A percentile compares a stretch with the other conserved stretches of the same genome.
These are phyloP conservation scores for Epichloe baconii DNA, from an alignment of 2,329 filamentous ascomycete species.

Conservation along the genomic window DNA sequence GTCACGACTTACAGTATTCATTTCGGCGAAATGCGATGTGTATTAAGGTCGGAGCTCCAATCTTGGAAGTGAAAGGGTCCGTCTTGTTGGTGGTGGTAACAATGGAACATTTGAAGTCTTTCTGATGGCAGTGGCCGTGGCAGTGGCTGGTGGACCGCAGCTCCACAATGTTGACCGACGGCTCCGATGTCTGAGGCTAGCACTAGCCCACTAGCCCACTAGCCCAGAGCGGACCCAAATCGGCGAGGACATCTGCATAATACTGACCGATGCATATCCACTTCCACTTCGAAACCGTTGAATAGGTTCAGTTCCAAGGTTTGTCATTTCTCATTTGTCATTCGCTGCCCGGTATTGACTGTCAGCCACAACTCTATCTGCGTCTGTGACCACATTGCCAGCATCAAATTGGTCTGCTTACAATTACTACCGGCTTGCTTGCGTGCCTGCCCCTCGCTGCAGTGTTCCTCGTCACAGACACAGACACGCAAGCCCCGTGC, in stretches of 20 bases:
- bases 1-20: slow-evolving; percentile 40
- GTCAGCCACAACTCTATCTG: background rate
- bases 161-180: background rate
- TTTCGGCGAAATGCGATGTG: slow-evolving; percentile 13
- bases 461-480: background rate
- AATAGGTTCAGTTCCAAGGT: background rate
- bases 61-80: background rate
- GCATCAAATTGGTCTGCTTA: background rate
- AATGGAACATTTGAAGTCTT: background rate
- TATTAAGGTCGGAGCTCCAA: background rate
- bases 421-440: background rate
- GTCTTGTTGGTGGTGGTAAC: background rate
- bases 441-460: background rate
- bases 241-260: background rate
- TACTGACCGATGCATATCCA: background rate
- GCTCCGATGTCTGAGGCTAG: too few species aligned
- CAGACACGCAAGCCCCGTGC: background rate
- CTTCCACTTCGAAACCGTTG: background rate
- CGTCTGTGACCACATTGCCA: background rate
- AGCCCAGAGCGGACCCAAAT: too few species aligned
- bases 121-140: background rate
- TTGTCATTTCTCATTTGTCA: background rate
- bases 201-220: too few species aligned
- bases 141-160: background rate
- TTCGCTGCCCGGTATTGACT: background rate